Base-by-base conservation (phyloP, 169 alveolate species). In the Plasmodium falciparum region DNA sequence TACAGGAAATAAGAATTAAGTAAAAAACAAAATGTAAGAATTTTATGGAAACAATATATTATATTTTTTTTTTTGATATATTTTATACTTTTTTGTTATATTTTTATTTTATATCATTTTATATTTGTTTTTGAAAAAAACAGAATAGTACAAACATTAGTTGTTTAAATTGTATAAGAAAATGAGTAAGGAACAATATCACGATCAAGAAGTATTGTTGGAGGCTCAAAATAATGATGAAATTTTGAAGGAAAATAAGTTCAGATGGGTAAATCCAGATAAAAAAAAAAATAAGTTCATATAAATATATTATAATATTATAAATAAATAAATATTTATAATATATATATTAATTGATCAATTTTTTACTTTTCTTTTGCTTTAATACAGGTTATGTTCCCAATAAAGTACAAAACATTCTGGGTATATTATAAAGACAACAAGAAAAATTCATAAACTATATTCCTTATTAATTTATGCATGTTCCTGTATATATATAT, bases 361-460 rank as follows among this genome's bases (percentile, higher is more conserved):
- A 5, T 65, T 24, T 66, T 24, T 66, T 66, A 5, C 45, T 66
- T 66, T 39, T 39, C 47, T 39, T 66, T n/a, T 39, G 8, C 24
- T 7, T 66, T 4, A 1, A 12, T 26, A 47, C 29, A 80, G 90
- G 92, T 86, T 72, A 86, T 96, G 75, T 94, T 95, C 93, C 98
- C 98, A 2, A 96, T 96, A 73, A 94, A 94, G 54, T 95, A 95
- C 92, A 94, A 91, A 43, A 94, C 96, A 70, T 92, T 96, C 50
- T 96, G 98, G 98, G 90, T 80, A 80, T 22, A 54, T 26, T 80
- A 13, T 45, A 12, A 67, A 80, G 3, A 54, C 45, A 62, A 29
- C n/a, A 39, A 52, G 66, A 63, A 39, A 24, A 63, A 45, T 17
- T 39, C 20, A 61, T 33, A 66, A 39, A 69, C 2, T 17, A 43